Evolutionary conservation across 176 grass and related monocot genomes (phyloP).

Genomic region (Musa troglodytarum): DNA sequence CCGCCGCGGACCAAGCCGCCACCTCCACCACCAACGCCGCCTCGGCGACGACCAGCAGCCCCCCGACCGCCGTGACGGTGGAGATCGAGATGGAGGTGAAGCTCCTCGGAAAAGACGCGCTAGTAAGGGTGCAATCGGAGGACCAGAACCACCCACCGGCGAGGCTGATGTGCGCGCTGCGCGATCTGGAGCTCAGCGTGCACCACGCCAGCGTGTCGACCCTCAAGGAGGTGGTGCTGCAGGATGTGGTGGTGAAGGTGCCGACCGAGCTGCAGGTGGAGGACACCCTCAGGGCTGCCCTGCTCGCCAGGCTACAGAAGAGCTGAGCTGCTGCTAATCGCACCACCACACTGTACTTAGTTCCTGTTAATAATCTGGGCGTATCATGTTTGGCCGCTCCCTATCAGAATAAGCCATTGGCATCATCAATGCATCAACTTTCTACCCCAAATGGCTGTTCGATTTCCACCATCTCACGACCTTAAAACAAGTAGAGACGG

Average conservation of each 20-base stretch:
- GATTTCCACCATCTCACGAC: too few relatives aligned
- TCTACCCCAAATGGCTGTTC: too few relatives aligned
- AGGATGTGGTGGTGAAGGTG: conserved; percentile 49
- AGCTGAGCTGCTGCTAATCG: too few relatives aligned
- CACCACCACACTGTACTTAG: too few relatives aligned
- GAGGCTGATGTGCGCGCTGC: conserved; percentile 47
- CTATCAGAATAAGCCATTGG: too few relatives aligned
- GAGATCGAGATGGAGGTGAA: conserved; percentile 30
- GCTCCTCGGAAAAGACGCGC: conserved; percentile 21
- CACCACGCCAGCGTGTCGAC: conserved; percentile 46
- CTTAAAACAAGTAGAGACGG: too few relatives aligned
- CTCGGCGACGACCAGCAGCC: conserved; percentile 5
- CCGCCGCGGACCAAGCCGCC: background rate
- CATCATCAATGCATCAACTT: too few relatives aligned
- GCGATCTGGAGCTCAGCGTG: conserved; percentile 35
- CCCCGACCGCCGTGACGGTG: background rate
- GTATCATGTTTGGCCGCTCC: too few relatives aligned
- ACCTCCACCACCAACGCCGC: background rate
- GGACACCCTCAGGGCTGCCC: conserved; percentile 27
- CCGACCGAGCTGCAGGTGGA: conserved; percentile 23
- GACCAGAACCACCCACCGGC: conserved; percentile 38
- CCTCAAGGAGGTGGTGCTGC: conserved; percentile 43
- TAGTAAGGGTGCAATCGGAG: conserved; percentile 29
- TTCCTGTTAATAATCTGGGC: too few relatives aligned
- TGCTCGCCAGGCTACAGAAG: conserved; percentile 26